Evolutionary conservation across 345 rosid genomes (phyloP).

Genomic region (Euphorbia peplus): DNA sequence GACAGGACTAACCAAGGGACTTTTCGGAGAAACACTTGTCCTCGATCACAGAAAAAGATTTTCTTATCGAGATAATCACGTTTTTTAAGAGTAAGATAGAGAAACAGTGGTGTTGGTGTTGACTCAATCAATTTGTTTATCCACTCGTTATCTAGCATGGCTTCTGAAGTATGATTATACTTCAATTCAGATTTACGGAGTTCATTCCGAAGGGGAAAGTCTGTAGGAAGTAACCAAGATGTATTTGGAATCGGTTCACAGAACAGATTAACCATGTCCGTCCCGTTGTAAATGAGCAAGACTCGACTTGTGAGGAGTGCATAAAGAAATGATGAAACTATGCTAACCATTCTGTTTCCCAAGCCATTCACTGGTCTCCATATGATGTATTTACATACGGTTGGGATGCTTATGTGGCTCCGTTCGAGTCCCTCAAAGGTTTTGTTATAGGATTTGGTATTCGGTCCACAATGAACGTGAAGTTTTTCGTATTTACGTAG

Average conservation of each 20-base stretch:
- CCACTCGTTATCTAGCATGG: not conserved
- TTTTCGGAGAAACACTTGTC: slow-evolving; percentile 11
- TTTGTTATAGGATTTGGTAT: slow-evolving; percentile 13
- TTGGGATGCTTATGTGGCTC: not conserved
- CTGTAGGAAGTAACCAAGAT: slow-evolving; percentile 20
- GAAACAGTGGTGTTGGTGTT: slow-evolving; percentile 5
- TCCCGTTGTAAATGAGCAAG: slow-evolving; percentile 11
- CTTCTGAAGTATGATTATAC: too few relatives aligned
- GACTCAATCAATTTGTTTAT: not conserved
- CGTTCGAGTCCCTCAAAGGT: not conserved
- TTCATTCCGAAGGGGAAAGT: slow-evolving; percentile 10
- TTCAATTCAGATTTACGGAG: not conserved
- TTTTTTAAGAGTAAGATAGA: slow-evolving; percentile 5
- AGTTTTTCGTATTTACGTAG: slow-evolving; percentile 23
- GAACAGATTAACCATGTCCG: slow-evolving; percentile 25
- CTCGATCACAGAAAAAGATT: slow-evolving; percentile 17
- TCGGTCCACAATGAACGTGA: slow-evolving; percentile 25
- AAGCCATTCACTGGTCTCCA: slow-evolving; percentile 25
- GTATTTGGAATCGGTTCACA: slow-evolving; percentile 26
- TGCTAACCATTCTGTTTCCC: slow-evolving; percentile 29
- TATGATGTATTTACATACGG: slow-evolving; percentile 17
- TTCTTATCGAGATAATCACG: slow-evolving; percentile 2
- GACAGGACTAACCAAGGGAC: slow-evolving; percentile 23
- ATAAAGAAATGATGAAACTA: slow-evolving; percentile 25
- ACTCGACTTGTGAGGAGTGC: slow-evolving; percentile 24